These are phyloP conservation scores for Lasiodiplodia sp. DNA, from an alignment of 2,329 filamentous ascomycete genomes.

Conservation along the genomic window DNA sequence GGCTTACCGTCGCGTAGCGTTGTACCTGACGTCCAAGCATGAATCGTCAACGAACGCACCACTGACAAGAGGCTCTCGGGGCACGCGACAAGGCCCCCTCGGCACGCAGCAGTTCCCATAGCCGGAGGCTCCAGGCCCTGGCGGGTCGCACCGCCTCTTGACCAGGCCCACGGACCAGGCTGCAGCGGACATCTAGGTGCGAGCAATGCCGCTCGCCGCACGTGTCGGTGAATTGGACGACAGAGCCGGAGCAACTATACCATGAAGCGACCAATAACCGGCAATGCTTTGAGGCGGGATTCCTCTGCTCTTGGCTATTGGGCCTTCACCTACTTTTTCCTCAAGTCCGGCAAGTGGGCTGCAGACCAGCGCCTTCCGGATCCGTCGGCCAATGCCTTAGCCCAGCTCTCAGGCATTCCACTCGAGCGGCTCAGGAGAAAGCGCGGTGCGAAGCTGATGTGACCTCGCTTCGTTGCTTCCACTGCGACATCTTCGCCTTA, in stretches of 20 bases:
- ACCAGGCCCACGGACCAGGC: neutral
- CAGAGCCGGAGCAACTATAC: too few relatives aligned
- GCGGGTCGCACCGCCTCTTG: constrained; percentile 8
- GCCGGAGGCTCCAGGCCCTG: neutral
- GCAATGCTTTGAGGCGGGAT: too few relatives aligned
- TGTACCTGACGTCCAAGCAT: neutral
- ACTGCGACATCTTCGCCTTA: neutral
- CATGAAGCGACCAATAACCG: too few relatives aligned
- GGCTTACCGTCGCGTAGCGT: neutral
- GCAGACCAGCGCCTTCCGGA: too few relatives aligned
- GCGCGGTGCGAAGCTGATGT: neutral
- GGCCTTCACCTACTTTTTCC: too few relatives aligned
- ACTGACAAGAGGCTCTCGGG: neutral
- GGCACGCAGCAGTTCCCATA: neutral
- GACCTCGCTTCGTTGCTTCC: neutral
- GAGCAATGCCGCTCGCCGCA: too few relatives aligned
- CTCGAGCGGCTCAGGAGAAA: too few relatives aligned
- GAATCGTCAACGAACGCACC: constrained; percentile 2
- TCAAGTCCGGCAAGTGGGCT: too few relatives aligned
- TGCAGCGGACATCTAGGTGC: neutral
- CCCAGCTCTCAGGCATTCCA: too few relatives aligned
- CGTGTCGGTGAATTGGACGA: too few relatives aligned
- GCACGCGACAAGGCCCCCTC: neutral
- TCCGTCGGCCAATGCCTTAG: too few relatives aligned
- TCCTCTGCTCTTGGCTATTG: too few relatives aligned